Conservation (phyloP, 495 filamentous ascomycete genomes). For the Usnea hakonensis region DNA sequence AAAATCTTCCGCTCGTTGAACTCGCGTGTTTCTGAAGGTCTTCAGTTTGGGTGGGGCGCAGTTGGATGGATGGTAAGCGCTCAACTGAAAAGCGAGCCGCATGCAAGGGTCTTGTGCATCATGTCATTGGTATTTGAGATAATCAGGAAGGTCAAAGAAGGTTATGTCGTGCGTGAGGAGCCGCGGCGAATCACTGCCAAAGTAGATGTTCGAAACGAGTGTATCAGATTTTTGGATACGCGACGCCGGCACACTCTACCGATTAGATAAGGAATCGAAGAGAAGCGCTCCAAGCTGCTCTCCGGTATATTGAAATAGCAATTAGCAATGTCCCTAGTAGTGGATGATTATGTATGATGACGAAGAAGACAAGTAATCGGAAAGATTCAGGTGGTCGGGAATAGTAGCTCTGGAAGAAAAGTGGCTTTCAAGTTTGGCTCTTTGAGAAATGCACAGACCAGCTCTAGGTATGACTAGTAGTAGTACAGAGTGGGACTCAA, state of each 20-base stretch:
- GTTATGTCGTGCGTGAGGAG: neutral
- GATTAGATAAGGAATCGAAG: slow-evolving; percentile 14
- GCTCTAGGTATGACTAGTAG: neutral
- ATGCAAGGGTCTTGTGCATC: slow-evolving; percentile 4
- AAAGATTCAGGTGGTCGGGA: neutral
- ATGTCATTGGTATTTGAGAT: neutral
- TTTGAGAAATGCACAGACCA: neutral
- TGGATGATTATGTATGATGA: neutral
- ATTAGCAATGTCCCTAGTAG: neutral
- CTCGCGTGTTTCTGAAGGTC: slow-evolving; percentile 4
- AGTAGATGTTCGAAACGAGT: slow-evolving; percentile 8
- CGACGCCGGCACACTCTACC: slow-evolving; percentile 5
- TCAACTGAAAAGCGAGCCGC: slow-evolving; percentile 6
- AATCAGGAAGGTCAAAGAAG: neutral
- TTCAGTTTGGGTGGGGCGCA: neutral
- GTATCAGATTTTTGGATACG: slow-evolving; percentile 9
- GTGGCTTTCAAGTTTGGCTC: neutral
- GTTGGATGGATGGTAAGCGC: slow-evolving; percentile 7
- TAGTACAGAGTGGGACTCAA: neutral
- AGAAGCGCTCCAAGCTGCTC: slow-evolving; percentile 3
- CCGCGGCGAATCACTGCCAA: slow-evolving; percentile 6
- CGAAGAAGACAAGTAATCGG: neutral
- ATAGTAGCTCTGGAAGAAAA: neutral
- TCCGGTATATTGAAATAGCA: neutral
- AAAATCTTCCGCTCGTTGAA: slow-evolving; percentile 12